A percentile compares a stretch with the other conserved stretches of the same genome.
These are phyloP conservation scores for Boeremia exigua DNA, from an alignment of 2,329 filamentous ascomycete species.

Conservation along the genomic window DNA sequence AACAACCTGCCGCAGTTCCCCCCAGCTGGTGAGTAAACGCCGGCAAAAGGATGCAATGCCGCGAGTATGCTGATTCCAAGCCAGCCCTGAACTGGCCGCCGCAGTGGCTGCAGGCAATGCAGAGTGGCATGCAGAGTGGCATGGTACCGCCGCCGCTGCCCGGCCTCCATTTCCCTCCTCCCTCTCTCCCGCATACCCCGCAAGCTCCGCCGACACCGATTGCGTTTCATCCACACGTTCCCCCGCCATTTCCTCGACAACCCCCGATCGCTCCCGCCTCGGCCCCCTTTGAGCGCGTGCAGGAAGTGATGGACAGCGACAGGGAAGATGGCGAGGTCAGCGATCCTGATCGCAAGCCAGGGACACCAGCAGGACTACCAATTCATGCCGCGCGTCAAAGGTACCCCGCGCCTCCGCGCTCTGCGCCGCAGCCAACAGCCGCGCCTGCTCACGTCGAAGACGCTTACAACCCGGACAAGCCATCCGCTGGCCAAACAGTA, in stretches of 20 bases:
- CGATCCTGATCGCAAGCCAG: slow-evolving; percentile 53
- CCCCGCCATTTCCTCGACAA: slow-evolving; percentile 19
- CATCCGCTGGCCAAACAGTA: slow-evolving; percentile 23
- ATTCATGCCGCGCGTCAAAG: slow-evolving; percentile 12
- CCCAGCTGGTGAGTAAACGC: slow-evolving; percentile 1
- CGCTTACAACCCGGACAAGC: slow-evolving; percentile 26
- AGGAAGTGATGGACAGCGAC: slow-evolving; percentile 50
- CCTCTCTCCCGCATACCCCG: slow-evolving; percentile 27
- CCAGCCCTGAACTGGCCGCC: slow-evolving; percentile 24
- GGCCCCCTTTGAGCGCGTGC: slow-evolving; percentile 32
- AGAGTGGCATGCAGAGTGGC: slow-evolving; percentile 27
- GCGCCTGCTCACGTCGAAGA: slow-evolving; percentile 8
- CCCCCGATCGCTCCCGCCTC: slow-evolving; percentile 1
- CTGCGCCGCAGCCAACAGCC: slow-evolving; percentile 22
- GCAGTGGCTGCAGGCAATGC: slow-evolving; percentile 36
- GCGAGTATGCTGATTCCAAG: neutral
- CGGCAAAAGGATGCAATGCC: neutral
- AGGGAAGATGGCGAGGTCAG: slow-evolving; percentile 79
- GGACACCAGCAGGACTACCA: slow-evolving; percentile 20
- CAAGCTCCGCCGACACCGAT: slow-evolving; percentile 25
- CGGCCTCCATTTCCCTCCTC: slow-evolving; percentile 26
- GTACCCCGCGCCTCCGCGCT: slow-evolving; percentile 29
- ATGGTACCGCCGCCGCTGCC: slow-evolving; percentile 28
- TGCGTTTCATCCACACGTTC: slow-evolving; percentile 5
- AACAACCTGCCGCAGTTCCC: slow-evolving; percentile 9